Base-by-base conservation (phyloP, 108 stramenopile genomes). In the Pseudonitzschia delicatissima region DNA sequence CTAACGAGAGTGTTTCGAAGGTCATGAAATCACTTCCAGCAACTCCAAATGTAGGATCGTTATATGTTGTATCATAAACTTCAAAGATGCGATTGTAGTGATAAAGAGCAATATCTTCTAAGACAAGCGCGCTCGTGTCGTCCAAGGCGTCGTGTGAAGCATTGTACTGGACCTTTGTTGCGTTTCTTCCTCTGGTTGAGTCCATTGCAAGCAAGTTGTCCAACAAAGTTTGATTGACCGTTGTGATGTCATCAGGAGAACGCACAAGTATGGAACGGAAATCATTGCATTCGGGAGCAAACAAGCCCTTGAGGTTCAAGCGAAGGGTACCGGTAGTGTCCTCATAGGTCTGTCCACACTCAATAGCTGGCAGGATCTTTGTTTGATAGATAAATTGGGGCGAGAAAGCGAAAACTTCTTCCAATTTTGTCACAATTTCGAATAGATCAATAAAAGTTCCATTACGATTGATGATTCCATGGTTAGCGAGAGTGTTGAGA, bases 401-500 rank as follows among this genome's bases (percentile, higher is more conserved):
- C 11, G 53, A 33, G 32, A 55, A 34, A 27, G 17, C 23, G 32
- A 33, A 55, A 17, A 55, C 32, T 2, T 0, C n/a, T 55, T 55
- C 53, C 53, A 55, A 31, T 27, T 33, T 33, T 12, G 13, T 33
- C 2, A 29, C 53, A 33, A 55, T 33, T 12, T 55, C 53, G 4
- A 55, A 55, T n/a, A 55, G 17, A 33, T 55, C 53, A 33, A 55
- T 55, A 29, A 33, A 33, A 3, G 31, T 31, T 55, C 68, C 68
- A n/a, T 28, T 61, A 25, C 68, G 58, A 69, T 44, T 47, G 39
- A 69, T 61, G 31, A 61, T 34, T 13, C 68, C 68, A 34, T 69
- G 68, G 44, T 69, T 69, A 20, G 68, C 68, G 6, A 69, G 27
- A 6, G 68, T 61, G 39, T 69, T 69, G 7, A 69, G 25, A 44